Evolutionary conservation across 805 yeast species (phyloP).

Genomic region (Kodamaea hsintzibuensis): DNA sequence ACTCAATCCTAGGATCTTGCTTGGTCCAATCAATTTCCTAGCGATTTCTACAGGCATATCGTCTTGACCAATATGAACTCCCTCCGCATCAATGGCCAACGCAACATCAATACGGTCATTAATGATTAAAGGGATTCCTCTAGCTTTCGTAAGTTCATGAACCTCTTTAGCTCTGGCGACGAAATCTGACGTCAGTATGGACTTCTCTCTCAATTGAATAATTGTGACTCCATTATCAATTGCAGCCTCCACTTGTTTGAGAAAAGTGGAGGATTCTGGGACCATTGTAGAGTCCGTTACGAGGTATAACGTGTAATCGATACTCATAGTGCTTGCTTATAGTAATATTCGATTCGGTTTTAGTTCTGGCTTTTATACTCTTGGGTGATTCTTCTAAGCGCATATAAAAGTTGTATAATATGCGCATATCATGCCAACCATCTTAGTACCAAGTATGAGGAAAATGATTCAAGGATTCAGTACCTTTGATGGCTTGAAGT

Average conservation of each 20-base stretch:
- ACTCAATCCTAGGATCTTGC: slow-evolving; percentile 78
- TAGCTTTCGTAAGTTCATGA: slow-evolving; percentile 58
- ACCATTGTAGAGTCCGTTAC: slow-evolving; percentile 81
- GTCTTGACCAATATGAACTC: slow-evolving; percentile 90
- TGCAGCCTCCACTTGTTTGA: slow-evolving; percentile 63
- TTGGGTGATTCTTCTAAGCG: background rate
- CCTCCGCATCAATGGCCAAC: slow-evolving; percentile 84
- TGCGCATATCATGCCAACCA: background rate
- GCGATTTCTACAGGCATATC: slow-evolving; percentile 70
- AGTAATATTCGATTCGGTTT: background rate
- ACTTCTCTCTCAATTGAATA: slow-evolving; percentile 83
- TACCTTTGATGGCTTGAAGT: no score
- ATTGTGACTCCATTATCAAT: slow-evolving; percentile 74
- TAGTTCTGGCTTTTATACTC: background rate
- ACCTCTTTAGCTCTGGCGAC: slow-evolving; percentile 59
- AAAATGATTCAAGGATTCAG: no score
- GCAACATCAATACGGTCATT: slow-evolving; percentile 90
- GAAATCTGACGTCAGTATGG: slow-evolving; percentile 66
- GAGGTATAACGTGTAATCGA: slow-evolving; percentile 66
- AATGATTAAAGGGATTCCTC: slow-evolving; percentile 73
- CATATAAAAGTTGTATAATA: background rate
- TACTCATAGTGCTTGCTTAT: slow-evolving; percentile 7
- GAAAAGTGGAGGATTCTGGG: slow-evolving; percentile 52
- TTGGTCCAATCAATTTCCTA: slow-evolving; percentile 65
- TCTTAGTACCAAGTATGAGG: background rate